These are phyloP conservation scores for Drosera capensis DNA, from an alignment of 148 eudicot genomes.

Conservation along the genomic window DNA sequence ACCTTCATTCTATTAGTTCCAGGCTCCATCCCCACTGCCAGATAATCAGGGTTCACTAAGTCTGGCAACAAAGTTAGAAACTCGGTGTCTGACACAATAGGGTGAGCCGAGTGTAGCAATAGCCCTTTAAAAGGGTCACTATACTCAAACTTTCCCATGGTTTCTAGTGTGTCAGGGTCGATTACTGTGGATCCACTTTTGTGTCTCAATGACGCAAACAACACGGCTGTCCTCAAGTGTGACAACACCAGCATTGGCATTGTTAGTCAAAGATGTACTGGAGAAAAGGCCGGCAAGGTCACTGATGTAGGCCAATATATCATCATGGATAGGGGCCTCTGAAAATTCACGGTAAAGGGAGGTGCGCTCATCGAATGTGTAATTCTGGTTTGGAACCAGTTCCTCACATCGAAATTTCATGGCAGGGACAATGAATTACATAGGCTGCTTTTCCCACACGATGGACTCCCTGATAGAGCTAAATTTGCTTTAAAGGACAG, in stretches of 20 bases:
- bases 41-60: conserved; percentile 66
- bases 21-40: conserved; percentile 68
- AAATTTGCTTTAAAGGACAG: too few relatives aligned
- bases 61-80: conserved; percentile 71
- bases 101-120: conserved; percentile 88
- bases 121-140: conserved; percentile 55
- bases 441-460: too few relatives aligned
- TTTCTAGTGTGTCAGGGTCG: conserved; percentile 69
- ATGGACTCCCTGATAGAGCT: too few relatives aligned
- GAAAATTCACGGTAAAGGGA: conserved; percentile 95
- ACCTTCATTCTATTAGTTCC: conserved; percentile 70
- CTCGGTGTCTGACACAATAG: conserved; percentile 66
- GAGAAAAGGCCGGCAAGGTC: conserved; percentile 65
- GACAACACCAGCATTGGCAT: conserved; percentile 86
- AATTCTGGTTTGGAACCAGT: too few relatives aligned
- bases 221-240: conserved; percentile 75
- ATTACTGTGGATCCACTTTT: conserved; percentile 76
- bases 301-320: conserved; percentile 50
- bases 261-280: conserved; percentile 83
- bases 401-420: too few relatives aligned
- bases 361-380: too few relatives aligned
- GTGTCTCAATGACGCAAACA: conserved; percentile 79
- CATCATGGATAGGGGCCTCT: conserved; percentile 55
- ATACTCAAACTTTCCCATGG: conserved; percentile 63
- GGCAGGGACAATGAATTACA: too few relatives aligned